These are phyloP conservation scores for Simplicillium aogashimaense DNA, from an alignment of 2,329 filamentous ascomycete species.

Conservation along the genomic window DNA sequence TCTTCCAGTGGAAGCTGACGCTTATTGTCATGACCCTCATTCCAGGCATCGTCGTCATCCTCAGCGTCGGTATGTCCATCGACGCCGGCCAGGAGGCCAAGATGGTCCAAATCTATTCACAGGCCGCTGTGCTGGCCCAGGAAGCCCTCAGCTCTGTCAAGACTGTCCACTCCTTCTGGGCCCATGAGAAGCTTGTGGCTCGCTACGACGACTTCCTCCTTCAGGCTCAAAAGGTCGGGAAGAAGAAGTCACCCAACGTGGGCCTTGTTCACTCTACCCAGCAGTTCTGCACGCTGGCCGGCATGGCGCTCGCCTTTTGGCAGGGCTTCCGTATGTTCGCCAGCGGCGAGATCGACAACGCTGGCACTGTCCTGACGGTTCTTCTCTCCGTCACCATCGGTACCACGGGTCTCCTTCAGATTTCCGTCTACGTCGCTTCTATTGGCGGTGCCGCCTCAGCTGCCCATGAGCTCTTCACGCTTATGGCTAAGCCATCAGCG, in stretches of 20 bases:
- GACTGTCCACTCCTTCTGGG: neutral
- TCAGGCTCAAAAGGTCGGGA: neutral
- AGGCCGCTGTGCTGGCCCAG: conserved; percentile 1
- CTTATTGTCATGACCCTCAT: conserved; percentile 1
- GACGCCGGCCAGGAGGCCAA: conserved; percentile 1
- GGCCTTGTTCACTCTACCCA: neutral
- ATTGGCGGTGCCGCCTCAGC: neutral
- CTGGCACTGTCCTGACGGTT: neutral
- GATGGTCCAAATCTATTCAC: conserved; percentile 2
- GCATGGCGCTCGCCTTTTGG: neutral
- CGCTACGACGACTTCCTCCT: neutral
- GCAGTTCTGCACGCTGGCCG: neutral
- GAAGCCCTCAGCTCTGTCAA: neutral
- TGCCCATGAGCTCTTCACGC: neutral
- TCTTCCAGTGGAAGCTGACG: conserved; percentile 1
- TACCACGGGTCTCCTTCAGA: too few species aligned
- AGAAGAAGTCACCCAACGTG: neutral
- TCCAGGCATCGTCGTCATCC: neutral
- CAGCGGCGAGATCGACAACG: neutral
- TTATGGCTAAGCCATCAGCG: too few species aligned
- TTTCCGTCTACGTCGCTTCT: neutral
- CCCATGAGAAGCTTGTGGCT: neutral
- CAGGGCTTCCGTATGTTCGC: neutral
- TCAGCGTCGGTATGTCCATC: conserved; percentile 1
- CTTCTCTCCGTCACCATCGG: neutral